Evolutionary conservation across 805 yeast genomes (phyloP).

Genomic region (Komagataella populi): DNA sequence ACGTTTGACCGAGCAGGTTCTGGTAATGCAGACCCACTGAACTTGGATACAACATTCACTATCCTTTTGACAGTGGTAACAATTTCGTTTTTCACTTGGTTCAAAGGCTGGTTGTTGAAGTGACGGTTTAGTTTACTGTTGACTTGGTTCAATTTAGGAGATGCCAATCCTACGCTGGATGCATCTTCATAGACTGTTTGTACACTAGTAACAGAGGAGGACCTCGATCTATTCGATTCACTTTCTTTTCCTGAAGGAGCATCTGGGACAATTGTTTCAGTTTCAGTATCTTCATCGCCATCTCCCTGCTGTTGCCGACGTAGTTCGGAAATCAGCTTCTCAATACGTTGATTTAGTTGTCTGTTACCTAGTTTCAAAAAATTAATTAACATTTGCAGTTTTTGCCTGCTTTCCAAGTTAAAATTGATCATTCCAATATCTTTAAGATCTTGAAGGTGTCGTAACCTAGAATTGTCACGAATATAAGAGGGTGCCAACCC

Average conservation of each 20-base stretch:
- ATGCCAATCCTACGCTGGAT: constrained; percentile 1
- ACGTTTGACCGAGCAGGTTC: constrained; percentile 74
- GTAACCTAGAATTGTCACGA: background rate
- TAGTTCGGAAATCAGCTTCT: constrained; percentile 23
- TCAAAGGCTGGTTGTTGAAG: constrained; percentile 13
- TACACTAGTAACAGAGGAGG: constrained; percentile 7
- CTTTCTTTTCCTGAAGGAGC: background rate
- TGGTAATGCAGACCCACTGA: constrained; percentile 63
- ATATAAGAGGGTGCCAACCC: background rate
- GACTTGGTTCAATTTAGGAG: background rate
- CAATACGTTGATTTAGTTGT: constrained; percentile 56
- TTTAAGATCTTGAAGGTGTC: constrained; percentile 8
- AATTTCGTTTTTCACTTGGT: constrained; percentile 63
- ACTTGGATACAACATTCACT: constrained; percentile 72
- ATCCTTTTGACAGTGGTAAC: constrained; percentile 83
- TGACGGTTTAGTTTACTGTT: background rate
- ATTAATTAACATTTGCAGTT: constrained; percentile 68
- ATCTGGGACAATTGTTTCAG: constrained; percentile 1
- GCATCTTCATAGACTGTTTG: constrained; percentile 5
- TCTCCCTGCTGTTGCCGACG: constrained; percentile 13
- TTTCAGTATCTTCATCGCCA: constrained; percentile 3
- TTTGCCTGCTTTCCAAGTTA: constrained; percentile 54
- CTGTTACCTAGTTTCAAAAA: constrained; percentile 70
- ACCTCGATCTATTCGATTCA: constrained; percentile 1
- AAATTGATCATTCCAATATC: constrained; percentile 19